Percentiles rank a stretch among this genome's conserved stretches.
phyloP scores from a whole-genome alignment of 78 protist species.

The Dictyostelium firmibasis region DNA sequence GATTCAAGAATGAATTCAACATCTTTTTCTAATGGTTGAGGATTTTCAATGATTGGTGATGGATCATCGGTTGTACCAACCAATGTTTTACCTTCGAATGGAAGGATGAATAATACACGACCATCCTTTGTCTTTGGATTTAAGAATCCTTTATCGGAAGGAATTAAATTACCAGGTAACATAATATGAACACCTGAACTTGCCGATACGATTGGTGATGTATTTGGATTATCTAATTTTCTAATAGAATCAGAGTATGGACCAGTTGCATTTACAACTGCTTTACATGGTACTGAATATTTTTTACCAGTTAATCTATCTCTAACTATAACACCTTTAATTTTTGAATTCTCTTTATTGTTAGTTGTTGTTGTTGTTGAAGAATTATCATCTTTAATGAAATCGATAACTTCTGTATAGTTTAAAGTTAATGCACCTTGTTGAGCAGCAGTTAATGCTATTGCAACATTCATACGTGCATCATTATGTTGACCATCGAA shows the following conservation, averaged over 20 bases:
- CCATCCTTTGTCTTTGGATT: constrained; percentile 93
- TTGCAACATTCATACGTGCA: constrained; percentile 88
- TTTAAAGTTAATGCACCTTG: constrained; percentile 91
- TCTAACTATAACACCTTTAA: constrained; percentile 88
- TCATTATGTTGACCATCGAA: constrained; percentile 95
- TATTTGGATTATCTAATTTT: constrained; percentile 82
- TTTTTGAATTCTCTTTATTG: not conserved
- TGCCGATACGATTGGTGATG: constrained; percentile 73
- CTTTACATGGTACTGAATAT: constrained; percentile 61
- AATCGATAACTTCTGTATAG: constrained; percentile 81
- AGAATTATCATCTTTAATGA: not conserved
- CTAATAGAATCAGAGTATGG: constrained; percentile 90
- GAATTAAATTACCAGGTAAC: constrained; percentile 67
- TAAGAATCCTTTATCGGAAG: constrained; percentile 84
- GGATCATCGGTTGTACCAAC: constrained; percentile 95
- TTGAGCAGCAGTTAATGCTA: constrained; percentile 93
- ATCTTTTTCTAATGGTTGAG: constrained; percentile 82
- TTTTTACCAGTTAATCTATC: constrained; percentile 88
- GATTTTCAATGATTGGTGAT: constrained; percentile 57
- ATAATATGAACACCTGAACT: constrained; percentile 89
- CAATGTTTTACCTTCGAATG: constrained; percentile 90
- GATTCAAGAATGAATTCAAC: constrained; percentile 50
- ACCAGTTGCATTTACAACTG: constrained; percentile 93
- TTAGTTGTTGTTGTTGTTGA: no score
- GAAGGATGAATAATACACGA: constrained; percentile 94